Conservation (phyloP, 805 yeast genomes). For the Wickerhamiella kurtzmanii region DNA sequence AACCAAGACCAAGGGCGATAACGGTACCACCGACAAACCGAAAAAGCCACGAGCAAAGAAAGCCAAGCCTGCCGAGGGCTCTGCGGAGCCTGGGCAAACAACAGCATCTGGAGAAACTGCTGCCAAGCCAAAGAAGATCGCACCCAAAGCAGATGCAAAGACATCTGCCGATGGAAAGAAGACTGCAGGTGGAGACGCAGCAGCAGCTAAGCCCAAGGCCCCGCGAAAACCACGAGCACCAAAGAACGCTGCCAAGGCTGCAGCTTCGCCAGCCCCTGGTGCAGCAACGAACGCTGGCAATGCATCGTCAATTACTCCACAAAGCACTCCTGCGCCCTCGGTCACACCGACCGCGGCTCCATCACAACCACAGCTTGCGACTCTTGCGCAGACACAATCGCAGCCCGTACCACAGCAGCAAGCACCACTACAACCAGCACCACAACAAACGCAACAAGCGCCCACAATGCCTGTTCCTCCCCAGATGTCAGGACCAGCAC, state of each 20-base stretch:
- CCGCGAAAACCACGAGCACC: slow-evolving; percentile 1
- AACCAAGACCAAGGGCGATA: slow-evolving; percentile 3
- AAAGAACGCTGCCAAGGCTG: not conserved
- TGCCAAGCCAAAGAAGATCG: not conserved
- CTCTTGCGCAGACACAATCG: not conserved
- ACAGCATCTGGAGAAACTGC: not conserved
- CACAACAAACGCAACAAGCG: not conserved
- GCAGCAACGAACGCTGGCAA: not conserved
- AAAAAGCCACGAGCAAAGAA: slow-evolving; percentile 7
- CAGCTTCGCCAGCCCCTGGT: not conserved
- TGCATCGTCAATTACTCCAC: no score
- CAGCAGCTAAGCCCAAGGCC: not conserved
- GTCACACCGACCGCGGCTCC: not conserved
- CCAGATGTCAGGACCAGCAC: no score
- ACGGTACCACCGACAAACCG: slow-evolving; percentile 3
- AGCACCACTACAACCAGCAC: not conserved
- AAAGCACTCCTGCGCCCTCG: no score
- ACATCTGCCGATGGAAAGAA: not conserved
- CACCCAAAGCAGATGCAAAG: not conserved
- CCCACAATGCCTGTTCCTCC: no score
- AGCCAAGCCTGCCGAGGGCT: slow-evolving; percentile 2
- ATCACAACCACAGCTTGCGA: not conserved
- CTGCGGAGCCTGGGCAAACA: not conserved
- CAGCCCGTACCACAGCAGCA: no score
- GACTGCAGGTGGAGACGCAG: not conserved